These are phyloP conservation scores for Taphrina sp. DNA, from an alignment of 1,139 yeast species.

Conservation along the genomic window DNA sequence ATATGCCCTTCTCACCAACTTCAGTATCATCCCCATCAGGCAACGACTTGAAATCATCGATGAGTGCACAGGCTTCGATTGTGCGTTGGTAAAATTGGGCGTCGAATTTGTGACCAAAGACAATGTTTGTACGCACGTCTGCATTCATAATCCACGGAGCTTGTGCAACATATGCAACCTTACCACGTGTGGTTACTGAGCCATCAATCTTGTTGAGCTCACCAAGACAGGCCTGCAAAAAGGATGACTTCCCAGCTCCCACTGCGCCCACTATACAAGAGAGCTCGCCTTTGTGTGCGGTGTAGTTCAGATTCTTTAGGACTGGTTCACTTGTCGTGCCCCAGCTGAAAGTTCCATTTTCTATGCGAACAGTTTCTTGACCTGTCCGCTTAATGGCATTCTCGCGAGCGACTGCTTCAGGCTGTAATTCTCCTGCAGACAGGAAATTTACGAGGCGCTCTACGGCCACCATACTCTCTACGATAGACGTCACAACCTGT, in stretches of 20 bases:
- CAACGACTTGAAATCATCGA: slow-evolving; percentile 71
- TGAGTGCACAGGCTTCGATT: slow-evolving; percentile 82
- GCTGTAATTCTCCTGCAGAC: slow-evolving; percentile 74
- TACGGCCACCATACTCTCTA: slow-evolving; percentile 89
- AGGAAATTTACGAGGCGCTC: slow-evolving; percentile 72
- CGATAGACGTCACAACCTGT: slow-evolving; percentile 76
- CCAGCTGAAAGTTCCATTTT: slow-evolving; percentile 85
- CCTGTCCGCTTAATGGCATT: slow-evolving; percentile 55
- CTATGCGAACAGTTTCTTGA: slow-evolving; percentile 66
- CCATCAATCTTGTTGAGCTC: slow-evolving; percentile 81
- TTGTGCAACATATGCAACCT: slow-evolving; percentile 88
- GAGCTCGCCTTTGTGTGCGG: slow-evolving; percentile 74
- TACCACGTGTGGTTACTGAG: slow-evolving; percentile 68
- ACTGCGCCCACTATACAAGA: slow-evolving; percentile 90
- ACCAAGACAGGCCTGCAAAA: slow-evolving; percentile 80
- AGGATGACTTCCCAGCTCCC: slow-evolving; percentile 88
- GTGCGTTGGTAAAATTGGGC: slow-evolving; percentile 75
- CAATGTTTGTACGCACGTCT: slow-evolving; percentile 79
- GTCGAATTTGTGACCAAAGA: slow-evolving; percentile 85
- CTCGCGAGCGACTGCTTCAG: slow-evolving; percentile 64
- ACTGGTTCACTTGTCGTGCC: slow-evolving; percentile 80
- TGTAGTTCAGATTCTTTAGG: slow-evolving; percentile 64
- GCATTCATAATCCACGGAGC: slow-evolving; percentile 97
- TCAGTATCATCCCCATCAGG: slow-evolving; percentile 87
- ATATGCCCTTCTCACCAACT: slow-evolving; percentile 96